Base-by-base conservation (phyloP, 768 basidiomycete genomes). In the Trametes cubensis region DNA sequence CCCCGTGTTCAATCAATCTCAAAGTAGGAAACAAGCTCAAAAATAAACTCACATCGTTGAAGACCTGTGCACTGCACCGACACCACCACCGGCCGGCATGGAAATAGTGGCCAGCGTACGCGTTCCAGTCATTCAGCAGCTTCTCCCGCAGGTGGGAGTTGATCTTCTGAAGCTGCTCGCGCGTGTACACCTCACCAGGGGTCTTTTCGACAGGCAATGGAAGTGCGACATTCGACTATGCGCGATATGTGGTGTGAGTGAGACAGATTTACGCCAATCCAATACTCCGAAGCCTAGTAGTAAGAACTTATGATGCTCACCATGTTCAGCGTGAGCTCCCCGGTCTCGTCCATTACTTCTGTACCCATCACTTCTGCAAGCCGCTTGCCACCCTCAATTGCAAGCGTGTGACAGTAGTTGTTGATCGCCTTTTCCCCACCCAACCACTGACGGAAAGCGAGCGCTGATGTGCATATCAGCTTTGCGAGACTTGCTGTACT, bases 371-470 rank as follows among this genome's bases (percentile, higher is more conserved):
- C 72, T 60, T 83, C 76, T 2, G 86, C 85, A 7, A 93, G 76
- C 11, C 71, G 69, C 62, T 77, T 80, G 0, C 89, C 92, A 8
- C 91, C 93, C 46, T 80, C 71, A 2, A 89, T 61, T 5, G 91
- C 93, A 6, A 93, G 79, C 10, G 77, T 68, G 71, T 86, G 88
- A 65, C 85, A 90, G 71, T 94, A 93, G 10, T 75, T 74, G 65
- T 83, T 84, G 61, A 95, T 94, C 46, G 77, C 80, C 26, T 81
- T 72, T 71, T 95, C 92, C 6, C 93, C 92, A 1, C 93, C 92
- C 2, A 93, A 73, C 76, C 82, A 83, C 59, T 80, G 69, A 30
- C 93, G 83, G 75, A 94, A 94, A 30, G 86, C 81, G 4, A 93
- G 71, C 0, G 92, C 92, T 86, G 23, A 23, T 4, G 13, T 14